A percentile compares a stretch with the other conserved stretches of the same genome.
phyloP scores from a whole-genome alignment of 2,329 filamentous ascomycete species.

The Beauveria pseudobassiana region DNA sequence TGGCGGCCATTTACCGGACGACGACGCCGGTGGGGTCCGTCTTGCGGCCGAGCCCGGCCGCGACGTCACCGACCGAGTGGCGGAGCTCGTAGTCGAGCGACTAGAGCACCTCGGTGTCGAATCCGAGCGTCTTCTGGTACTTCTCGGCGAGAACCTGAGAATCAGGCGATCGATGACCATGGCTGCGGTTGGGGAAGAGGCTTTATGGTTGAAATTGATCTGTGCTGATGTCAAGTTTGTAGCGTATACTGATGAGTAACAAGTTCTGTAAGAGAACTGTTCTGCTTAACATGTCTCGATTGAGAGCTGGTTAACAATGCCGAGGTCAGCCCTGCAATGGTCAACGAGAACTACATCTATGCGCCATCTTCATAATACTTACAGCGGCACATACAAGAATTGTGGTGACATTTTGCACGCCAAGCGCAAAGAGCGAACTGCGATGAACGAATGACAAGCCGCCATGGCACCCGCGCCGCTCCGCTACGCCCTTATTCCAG shows the following conservation, averaged over 20 bases:
- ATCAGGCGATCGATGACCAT: constrained; percentile 31
- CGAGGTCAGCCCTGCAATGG: background rate
- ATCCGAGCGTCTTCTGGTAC: constrained; percentile 22
- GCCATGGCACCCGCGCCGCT: background rate
- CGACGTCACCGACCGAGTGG: constrained; percentile 20
- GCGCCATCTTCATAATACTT: background rate
- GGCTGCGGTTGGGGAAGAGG: constrained; percentile 4
- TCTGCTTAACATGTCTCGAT: background rate
- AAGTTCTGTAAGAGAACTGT: background rate
- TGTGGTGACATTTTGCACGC: background rate
- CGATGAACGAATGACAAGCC: background rate
- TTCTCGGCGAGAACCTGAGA: constrained; percentile 22
- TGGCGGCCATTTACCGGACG: constrained; percentile 8
- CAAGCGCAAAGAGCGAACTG: background rate
- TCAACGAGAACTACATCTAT: background rate
- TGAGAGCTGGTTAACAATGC: background rate
- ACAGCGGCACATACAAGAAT: background rate
- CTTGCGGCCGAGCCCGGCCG: constrained; percentile 25
- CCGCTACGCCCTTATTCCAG: background rate
- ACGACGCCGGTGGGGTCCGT: constrained; percentile 10
- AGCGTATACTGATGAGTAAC: background rate
- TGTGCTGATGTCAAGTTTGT: background rate
- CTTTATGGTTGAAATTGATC: background rate
- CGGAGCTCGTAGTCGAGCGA: constrained; percentile 29
- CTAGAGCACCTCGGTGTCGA: constrained; percentile 28